Percentiles rank a stretch among this genome's conserved stretches.
Conservation (phyloP, 1,139 yeast species). For the Lodderomyces orthopsilosis region DNA sequence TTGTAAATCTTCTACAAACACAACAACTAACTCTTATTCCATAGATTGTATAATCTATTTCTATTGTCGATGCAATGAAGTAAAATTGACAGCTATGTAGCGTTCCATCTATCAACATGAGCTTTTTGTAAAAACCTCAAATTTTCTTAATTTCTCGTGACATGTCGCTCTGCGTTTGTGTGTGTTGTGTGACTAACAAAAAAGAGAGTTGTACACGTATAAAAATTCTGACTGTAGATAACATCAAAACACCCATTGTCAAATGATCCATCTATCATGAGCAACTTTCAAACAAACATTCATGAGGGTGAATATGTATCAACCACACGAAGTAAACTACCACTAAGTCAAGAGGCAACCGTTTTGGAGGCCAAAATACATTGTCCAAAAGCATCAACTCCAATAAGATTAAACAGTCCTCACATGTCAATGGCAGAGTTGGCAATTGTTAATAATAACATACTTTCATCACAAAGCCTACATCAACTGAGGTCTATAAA, state of each 20-base stretch:
- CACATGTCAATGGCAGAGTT: constrained; percentile 13
- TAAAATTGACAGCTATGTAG: too few relatives aligned
- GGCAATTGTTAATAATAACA: constrained; percentile 1
- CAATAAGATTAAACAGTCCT: constrained; percentile 23
- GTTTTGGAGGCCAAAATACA: constrained; percentile 7
- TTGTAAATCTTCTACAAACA: too few relatives aligned
- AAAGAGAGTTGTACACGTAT: neutral
- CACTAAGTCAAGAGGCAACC: constrained; percentile 22
- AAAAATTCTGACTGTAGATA: neutral
- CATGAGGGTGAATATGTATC: constrained; percentile 34
- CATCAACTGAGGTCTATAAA: neutral
- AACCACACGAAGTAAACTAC: constrained; percentile 13
- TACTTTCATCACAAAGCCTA: neutral
- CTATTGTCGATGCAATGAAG: too few relatives aligned
- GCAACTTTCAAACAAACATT: constrained; percentile 6
- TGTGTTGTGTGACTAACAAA: neutral
- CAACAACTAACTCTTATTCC: too few relatives aligned
- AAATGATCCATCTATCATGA: neutral
- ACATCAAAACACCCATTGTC: neutral
- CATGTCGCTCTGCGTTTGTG: neutral
- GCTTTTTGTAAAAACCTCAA: too few relatives aligned
- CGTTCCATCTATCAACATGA: too few relatives aligned
- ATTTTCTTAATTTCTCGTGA: neutral
- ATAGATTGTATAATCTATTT: too few relatives aligned
- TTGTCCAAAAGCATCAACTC: constrained; percentile 18